A percentile compares a stretch with the other conserved stretches of the same genome.
Evolutionary conservation across 2,329 filamentous ascomycete genomes (phyloP).

Genomic region (Cytospora mali): DNA sequence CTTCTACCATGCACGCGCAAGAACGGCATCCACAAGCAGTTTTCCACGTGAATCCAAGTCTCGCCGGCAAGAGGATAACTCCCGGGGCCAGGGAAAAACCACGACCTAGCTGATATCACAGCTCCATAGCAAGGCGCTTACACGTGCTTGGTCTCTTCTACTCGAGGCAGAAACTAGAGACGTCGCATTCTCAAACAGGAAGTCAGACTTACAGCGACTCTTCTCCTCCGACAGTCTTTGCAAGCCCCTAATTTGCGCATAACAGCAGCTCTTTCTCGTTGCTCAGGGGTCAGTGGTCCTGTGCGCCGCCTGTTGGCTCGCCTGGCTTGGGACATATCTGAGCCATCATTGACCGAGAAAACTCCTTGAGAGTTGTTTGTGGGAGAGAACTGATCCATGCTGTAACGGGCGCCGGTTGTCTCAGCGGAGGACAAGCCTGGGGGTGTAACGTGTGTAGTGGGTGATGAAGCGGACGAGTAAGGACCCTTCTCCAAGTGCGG

Average conservation of each 20-base stretch:
- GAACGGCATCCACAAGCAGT: background rate
- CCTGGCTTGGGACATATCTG: slow-evolving; percentile 55
- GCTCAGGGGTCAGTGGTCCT: slow-evolving; percentile 59
- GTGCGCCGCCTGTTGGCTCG: slow-evolving; percentile 61
- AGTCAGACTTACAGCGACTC: slow-evolving; percentile 58
- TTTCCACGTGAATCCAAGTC: background rate
- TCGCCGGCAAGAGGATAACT: slow-evolving; percentile 2
- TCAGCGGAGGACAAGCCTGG: slow-evolving; percentile 47
- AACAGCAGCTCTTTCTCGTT: slow-evolving; percentile 61
- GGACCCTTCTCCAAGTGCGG: slow-evolving; percentile 51
- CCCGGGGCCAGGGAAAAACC: slow-evolving; percentile 27
- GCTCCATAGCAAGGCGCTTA: background rate
- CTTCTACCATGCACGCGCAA: background rate
- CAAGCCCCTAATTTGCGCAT: slow-evolving; percentile 64
- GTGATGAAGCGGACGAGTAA: slow-evolving; percentile 55
- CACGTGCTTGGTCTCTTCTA: slow-evolving; percentile 5
- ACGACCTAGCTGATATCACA: slow-evolving; percentile 25
- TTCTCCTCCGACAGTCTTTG: slow-evolving; percentile 55
- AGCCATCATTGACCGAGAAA: slow-evolving; percentile 59
- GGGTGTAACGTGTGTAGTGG: slow-evolving; percentile 47
- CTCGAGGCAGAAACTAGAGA: background rate
- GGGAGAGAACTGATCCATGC: slow-evolving; percentile 53
- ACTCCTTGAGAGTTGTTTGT: slow-evolving; percentile 49
- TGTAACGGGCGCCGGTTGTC: slow-evolving; percentile 54
- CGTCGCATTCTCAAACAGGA: background rate